These are phyloP conservation scores for Ophiostoma quercus DNA, from an alignment of 2,329 filamentous ascomycete genomes.

Conservation along the genomic window DNA sequence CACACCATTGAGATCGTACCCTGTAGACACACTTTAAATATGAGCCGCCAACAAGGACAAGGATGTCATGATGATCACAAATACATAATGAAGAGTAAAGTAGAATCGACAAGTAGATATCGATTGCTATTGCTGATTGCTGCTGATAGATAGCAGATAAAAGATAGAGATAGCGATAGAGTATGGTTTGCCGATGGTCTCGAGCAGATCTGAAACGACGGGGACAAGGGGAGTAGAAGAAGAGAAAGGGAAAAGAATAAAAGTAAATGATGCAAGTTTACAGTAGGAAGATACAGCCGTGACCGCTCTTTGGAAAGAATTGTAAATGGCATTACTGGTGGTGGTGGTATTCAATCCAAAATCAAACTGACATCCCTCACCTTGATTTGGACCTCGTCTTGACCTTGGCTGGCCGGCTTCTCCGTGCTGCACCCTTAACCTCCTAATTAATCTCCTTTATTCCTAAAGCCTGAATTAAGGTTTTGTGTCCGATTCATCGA, in stretches of 20 bases:
- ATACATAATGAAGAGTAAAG: background rate
- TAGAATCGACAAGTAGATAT: background rate
- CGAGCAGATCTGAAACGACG: slow-evolving; percentile 9
- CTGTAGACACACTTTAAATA: too few species aligned
- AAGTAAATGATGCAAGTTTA: background rate
- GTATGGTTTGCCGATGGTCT: background rate
- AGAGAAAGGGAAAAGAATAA: background rate
- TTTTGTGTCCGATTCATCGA: background rate
- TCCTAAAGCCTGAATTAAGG: background rate
- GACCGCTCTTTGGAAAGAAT: background rate
- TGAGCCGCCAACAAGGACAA: background rate
- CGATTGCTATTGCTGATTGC: too few species aligned
- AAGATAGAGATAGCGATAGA: background rate
- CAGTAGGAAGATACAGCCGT: background rate
- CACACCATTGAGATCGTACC: background rate
- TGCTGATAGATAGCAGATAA: background rate
- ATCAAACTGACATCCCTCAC: background rate
- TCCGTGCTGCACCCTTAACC: too few species aligned
- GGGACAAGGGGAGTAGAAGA: background rate
- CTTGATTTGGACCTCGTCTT: background rate
- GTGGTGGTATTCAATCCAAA: background rate
- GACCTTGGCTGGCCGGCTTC: too few species aligned
- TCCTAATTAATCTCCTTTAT: background rate
- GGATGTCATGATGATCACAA: background rate
- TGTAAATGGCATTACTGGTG: too few species aligned